A percentile compares a stretch with the other conserved stretches of the same genome.
Evolutionary conservation across 2,329 filamentous ascomycete genomes (phyloP).

Genomic region (Fusarium sp.): DNA sequence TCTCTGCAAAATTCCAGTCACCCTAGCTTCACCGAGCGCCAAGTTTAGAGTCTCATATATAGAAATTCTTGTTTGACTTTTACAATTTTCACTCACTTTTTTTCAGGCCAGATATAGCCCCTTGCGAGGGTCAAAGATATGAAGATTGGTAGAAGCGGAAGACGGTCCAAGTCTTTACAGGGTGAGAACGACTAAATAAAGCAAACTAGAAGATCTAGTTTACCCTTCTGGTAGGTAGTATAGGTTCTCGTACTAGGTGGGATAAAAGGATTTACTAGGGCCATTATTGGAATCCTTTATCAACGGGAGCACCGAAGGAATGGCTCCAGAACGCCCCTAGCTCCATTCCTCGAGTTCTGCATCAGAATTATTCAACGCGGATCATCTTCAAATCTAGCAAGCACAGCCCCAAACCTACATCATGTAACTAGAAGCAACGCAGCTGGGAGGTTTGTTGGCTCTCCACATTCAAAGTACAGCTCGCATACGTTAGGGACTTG

Average conservation of each 20-base stretch:
- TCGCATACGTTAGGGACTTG: too few species aligned
- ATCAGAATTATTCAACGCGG: not conserved
- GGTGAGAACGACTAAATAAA: not conserved
- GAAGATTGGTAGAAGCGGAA: too few species aligned
- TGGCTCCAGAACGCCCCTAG: not conserved
- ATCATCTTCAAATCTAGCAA: not conserved
- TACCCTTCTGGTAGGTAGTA: not conserved
- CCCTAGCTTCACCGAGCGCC: not conserved
- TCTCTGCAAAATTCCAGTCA: not conserved
- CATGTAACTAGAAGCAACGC: too few species aligned
- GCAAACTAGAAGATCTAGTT: not conserved
- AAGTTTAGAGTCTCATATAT: accelerated
- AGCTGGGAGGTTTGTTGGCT: too few species aligned
- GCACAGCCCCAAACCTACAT: too few species aligned
- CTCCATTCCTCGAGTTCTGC: not conserved
- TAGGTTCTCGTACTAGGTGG: not conserved
- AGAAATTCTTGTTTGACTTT: accelerated
- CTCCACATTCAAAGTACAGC: too few species aligned
- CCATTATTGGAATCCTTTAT: not conserved
- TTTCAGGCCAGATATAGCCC: not conserved
- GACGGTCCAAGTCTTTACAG: too few species aligned
- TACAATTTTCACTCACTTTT: not conserved
- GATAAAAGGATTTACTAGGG: not conserved
- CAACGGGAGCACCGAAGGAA: not conserved
- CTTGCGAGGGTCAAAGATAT: too few species aligned